Percentiles rank a stretch among this genome's conserved stretches.
phyloP scores from a whole-genome alignment of 306 rosid species.

The Malus asiatica region DNA sequence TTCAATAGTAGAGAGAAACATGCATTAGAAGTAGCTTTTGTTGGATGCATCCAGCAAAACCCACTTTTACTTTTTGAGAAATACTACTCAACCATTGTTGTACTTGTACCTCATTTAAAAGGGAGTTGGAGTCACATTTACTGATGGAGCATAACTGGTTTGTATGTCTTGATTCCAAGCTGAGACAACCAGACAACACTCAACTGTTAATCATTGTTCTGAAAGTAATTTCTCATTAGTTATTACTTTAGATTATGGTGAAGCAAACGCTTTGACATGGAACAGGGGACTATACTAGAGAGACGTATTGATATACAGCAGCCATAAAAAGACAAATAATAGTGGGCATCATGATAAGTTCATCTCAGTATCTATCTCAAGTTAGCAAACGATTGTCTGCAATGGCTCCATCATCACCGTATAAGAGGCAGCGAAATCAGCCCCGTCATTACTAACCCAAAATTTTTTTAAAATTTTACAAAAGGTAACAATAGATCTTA shows the following conservation, averaged over 20 bases:
- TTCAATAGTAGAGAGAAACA: background rate
- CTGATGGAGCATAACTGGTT: constrained; percentile 95
- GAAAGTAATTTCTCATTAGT: background rate
- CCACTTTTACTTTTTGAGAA: background rate
- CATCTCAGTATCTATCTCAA: background rate
- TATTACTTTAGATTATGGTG: background rate
- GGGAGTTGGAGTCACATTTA: constrained; percentile 83
- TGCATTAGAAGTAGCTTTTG: background rate
- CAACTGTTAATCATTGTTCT: background rate
- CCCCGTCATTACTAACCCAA: background rate
- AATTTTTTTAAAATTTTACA: background rate
- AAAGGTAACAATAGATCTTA: background rate
- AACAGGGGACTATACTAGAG: background rate
- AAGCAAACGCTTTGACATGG: background rate
- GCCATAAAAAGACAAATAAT: background rate
- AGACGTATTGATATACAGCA: background rate
- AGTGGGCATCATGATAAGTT: background rate
- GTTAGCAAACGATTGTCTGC: background rate
- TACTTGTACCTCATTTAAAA: constrained; percentile 92
- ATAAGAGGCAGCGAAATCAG: background rate
- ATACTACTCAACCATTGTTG: constrained; percentile 5
- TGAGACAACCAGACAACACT: constrained; percentile 20
- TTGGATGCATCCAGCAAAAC: too few relatives aligned
- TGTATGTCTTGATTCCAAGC: constrained; percentile 73
- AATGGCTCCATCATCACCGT: background rate